Percentiles rank a stretch among this genome's conserved stretches.
Conservation (phyloP, 2,329 filamentous ascomycete species). For the Phyllosticta citriasiana region DNA sequence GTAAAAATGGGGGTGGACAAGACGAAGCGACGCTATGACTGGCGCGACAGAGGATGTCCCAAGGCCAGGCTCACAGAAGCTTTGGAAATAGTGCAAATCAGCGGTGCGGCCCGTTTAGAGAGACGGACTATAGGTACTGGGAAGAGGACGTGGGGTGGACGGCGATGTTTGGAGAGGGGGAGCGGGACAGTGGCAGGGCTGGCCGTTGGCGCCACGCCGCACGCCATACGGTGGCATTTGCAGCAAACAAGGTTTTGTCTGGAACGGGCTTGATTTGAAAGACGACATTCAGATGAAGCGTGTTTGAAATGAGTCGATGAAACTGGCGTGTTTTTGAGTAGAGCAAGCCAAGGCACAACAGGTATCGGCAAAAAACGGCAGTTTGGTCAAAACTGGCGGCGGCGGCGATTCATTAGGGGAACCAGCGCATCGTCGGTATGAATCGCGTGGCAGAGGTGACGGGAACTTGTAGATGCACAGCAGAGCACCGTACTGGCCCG, state of each 20-base stretch:
- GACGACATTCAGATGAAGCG: not conserved
- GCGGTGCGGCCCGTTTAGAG: not conserved
- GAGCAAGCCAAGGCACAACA: not conserved
- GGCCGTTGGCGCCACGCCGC: not conserved
- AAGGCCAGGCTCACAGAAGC: too few species aligned
- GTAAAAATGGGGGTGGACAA: not conserved
- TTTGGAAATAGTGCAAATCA: not conserved
- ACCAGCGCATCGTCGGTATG: not conserved
- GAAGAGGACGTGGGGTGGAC: not conserved
- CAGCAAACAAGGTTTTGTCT: not conserved
- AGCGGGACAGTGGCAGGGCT: not conserved
- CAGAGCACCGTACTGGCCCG: not conserved
- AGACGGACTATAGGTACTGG: not conserved
- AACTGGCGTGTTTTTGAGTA: not conserved
- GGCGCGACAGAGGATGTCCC: not conserved
- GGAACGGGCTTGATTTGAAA: not conserved
- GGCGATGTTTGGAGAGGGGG: not conserved
- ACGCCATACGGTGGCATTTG: not conserved
- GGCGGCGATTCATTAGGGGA: not conserved
- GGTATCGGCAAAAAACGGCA: not conserved
- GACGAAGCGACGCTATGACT: not conserved
- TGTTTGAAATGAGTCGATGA: not conserved
- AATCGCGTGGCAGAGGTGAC: not conserved
- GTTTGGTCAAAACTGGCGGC: not conserved
- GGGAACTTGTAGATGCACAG: not conserved